A percentile compares a stretch with the other conserved stretches of the same genome.
These are phyloP conservation scores for Pontederia crassipes DNA, from an alignment of 176 grass and related monocot genomes.

Conservation along the genomic window DNA sequence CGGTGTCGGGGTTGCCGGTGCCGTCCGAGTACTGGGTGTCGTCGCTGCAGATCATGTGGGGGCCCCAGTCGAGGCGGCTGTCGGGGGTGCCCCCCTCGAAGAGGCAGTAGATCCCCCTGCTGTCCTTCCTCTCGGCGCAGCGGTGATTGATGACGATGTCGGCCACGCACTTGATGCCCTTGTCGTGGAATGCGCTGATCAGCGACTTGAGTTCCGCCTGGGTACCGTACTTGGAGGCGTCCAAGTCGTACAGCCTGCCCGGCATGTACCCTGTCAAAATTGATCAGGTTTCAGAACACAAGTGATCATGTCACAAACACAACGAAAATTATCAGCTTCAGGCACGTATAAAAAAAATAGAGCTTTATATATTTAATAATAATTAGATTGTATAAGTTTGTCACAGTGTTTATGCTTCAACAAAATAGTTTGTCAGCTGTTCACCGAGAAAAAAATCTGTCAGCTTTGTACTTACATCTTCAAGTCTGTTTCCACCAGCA, in stretches of 20 bases:
- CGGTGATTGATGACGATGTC: conserved; percentile 95
- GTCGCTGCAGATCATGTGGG: conserved; percentile 68
- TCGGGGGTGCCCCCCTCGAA: conserved; percentile 68
- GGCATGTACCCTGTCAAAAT: conserved; percentile 48
- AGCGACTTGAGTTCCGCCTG: conserved; percentile 52
- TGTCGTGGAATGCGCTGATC: conserved; percentile 42
- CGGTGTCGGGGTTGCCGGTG: conserved; percentile 63
- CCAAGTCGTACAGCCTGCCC: conserved; percentile 51
- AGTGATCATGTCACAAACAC: too few species aligned
- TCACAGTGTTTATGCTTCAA: too few species aligned
- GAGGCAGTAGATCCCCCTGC: conserved; percentile 50
- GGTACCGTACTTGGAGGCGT: conserved; percentile 58
- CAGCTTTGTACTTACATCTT: too few species aligned
- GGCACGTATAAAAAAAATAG: too few species aligned
- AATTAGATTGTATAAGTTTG: too few species aligned
- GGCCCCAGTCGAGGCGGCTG: conserved; percentile 64
- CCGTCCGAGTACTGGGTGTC: conserved; percentile 48
- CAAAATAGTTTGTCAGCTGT: too few species aligned
- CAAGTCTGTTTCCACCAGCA: too few species aligned
- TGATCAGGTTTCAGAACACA: not conserved
- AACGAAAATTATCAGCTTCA: too few species aligned
- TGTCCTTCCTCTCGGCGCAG: conserved; percentile 45
- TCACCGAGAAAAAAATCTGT: too few species aligned
- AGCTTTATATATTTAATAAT: too few species aligned
- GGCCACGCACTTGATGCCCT: conserved; percentile 56